These are phyloP conservation scores for Capsicum rhomboideum DNA, from an alignment of 257 asterid species.

Conservation along the genomic window DNA sequence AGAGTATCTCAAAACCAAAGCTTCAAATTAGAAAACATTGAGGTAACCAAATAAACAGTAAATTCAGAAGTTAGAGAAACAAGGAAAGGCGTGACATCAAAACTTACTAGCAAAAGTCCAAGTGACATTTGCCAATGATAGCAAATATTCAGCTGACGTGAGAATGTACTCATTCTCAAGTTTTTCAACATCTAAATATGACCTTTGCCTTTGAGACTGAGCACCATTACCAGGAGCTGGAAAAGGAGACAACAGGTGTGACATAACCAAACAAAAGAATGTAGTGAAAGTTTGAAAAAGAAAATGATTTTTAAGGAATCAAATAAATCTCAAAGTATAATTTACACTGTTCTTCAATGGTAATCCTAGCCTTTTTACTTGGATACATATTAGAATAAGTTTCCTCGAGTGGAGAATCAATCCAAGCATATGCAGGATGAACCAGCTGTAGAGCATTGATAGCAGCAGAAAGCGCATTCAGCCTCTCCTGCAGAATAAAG, in stretches of 20 bases:
- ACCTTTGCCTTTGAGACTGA: conserved; percentile 41
- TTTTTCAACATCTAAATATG: conserved; percentile 64
- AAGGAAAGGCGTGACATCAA: neutral
- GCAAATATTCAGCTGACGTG: conserved; percentile 65
- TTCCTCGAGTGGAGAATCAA: conserved; percentile 52
- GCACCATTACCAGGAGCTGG: conserved; percentile 54
- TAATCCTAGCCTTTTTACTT: conserved; percentile 70
- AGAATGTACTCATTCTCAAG: conserved; percentile 81
- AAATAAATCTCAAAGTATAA: conserved; percentile 7
- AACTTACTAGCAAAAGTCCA: conserved; percentile 37
- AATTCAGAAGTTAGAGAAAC: neutral
- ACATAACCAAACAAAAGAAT: conserved; percentile 6
- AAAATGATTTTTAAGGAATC: neutral
- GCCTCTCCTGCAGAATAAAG: conserved; percentile 69
- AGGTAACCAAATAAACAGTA: neutral
- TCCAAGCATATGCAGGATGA: conserved; percentile 94
- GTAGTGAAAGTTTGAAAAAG: neutral
- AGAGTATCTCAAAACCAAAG: neutral
- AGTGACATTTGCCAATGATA: conserved; percentile 55
- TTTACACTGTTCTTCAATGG: conserved; percentile 53
- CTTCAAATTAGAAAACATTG: neutral
- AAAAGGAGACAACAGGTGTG: conserved; percentile 7
- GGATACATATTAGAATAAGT: conserved; percentile 46
- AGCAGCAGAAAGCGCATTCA: conserved; percentile 80
- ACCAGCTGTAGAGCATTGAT: conserved; percentile 92